Evolutionary conservation across 2,329 filamentous ascomycete genomes (phyloP).

Genomic region (Alternaria arbusti): DNA sequence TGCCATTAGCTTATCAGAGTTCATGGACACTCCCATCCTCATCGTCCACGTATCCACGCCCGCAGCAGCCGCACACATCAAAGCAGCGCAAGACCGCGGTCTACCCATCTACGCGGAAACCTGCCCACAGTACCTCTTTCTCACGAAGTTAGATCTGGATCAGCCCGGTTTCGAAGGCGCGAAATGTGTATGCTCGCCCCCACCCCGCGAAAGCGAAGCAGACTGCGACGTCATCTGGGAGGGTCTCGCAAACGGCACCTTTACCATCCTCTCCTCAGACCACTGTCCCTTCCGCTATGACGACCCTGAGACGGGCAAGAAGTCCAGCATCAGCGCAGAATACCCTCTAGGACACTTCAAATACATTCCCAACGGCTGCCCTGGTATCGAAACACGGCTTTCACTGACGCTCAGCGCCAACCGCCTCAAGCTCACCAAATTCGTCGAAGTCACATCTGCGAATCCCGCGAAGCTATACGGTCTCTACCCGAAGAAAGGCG

Average conservation of each 20-base stretch:
- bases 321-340: constrained; percentile 54
- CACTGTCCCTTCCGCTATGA: constrained; percentile 59
- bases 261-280: constrained; percentile 59
- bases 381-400: constrained; percentile 64
- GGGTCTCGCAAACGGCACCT: constrained; percentile 59
- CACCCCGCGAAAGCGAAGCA: constrained; percentile 55
- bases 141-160: constrained; percentile 59
- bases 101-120: constrained; percentile 62
- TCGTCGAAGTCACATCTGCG: constrained; percentile 62
- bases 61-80: constrained; percentile 55
- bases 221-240: constrained; percentile 61
- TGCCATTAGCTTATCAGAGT: constrained; percentile 58
- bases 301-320: constrained; percentile 51
- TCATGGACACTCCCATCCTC: constrained; percentile 60
- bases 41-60: constrained; percentile 62
- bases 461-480: constrained; percentile 66
- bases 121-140: constrained; percentile 63
- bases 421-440: constrained; percentile 56
- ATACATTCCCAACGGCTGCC: constrained; percentile 65
- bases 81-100: constrained; percentile 56
- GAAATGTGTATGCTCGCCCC: constrained; percentile 63
- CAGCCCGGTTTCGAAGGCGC: constrained; percentile 61
- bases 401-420: constrained; percentile 52
- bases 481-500: constrained; percentile 60
- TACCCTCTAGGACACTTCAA: constrained; percentile 58